These are phyloP conservation scores for Aspergillus sp. DNA, from an alignment of 2,329 filamentous ascomycete genomes.

Conservation along the genomic window DNA sequence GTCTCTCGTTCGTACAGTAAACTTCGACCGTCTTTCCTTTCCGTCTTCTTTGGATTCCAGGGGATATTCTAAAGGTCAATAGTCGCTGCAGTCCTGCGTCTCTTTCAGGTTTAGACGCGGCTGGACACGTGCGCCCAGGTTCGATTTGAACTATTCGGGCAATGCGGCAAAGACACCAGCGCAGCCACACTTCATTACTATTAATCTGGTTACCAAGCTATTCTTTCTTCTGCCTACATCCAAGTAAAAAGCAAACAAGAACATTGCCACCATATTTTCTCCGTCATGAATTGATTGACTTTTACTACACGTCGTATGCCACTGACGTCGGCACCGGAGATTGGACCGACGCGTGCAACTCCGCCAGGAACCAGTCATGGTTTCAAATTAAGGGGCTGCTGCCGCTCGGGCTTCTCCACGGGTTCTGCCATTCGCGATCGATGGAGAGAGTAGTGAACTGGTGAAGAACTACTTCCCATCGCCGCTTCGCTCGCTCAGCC, in stretches of 20 bases:
- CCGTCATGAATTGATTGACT: not conserved
- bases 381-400: slow-evolving; percentile 10
- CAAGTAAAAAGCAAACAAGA: not conserved
- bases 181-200: not conserved
- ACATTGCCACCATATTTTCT: not conserved
- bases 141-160: not conserved
- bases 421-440: slow-evolving; percentile 17
- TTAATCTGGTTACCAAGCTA: too few species aligned
- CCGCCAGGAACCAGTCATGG: not conserved
- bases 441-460: slow-evolving; percentile 10
- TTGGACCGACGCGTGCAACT: not conserved
- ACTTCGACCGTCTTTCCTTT: not conserved
- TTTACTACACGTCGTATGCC: not conserved
- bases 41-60: slow-evolving; percentile 1
- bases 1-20: not conserved
- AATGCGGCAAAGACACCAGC: too few species aligned
- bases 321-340: not conserved
- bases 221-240: not conserved
- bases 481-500: slow-evolving; percentile 2
- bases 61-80: slow-evolving; percentile 6
- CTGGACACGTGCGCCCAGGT: not conserved
- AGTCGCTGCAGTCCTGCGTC: not conserved
- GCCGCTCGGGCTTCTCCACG: slow-evolving; percentile 13
- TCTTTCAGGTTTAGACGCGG: not conserved
- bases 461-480: slow-evolving; percentile 10